Percentiles rank a stretch among this genome's conserved stretches.
phyloP scores from a whole-genome alignment of 208 protist species.

The Naegleria gruberi region DNA sequence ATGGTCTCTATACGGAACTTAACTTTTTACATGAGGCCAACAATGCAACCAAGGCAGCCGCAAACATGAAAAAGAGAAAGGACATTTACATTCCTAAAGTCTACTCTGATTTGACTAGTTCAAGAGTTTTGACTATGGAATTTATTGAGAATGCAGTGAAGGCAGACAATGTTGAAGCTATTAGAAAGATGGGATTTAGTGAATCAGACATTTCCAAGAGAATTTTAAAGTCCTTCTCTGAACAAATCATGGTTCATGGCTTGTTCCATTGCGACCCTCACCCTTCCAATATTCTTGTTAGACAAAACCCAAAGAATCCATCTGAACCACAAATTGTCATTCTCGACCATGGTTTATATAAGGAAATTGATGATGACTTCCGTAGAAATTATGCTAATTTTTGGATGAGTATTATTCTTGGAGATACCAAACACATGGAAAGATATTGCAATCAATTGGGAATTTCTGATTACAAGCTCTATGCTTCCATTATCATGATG shows the following conservation, averaged over 20 bases:
- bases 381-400: neutral
- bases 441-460: neutral
- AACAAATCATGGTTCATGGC: neutral
- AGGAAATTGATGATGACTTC: neutral
- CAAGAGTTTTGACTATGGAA: constrained; percentile 53
- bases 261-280: neutral
- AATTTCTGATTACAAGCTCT: constrained; percentile 6
- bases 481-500: neutral
- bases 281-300: neutral
- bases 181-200: neutral
- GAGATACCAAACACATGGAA: neutral
- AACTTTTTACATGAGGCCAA: constrained; percentile 12
- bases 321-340: neutral
- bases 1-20: neutral
- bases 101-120: constrained; percentile 33
- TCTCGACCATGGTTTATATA: constrained; percentile 18
- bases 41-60: constrained; percentile 3
- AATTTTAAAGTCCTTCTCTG: neutral
- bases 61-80: constrained; percentile 6
- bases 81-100: constrained; percentile 22
- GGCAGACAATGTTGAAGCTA: neutral
- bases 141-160: neutral
- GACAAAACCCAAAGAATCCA: neutral
- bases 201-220: neutral
- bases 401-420: neutral